phyloP scores from a whole-genome alignment of 768 basidiomycete species.

The Pholiota microspora region DNA sequence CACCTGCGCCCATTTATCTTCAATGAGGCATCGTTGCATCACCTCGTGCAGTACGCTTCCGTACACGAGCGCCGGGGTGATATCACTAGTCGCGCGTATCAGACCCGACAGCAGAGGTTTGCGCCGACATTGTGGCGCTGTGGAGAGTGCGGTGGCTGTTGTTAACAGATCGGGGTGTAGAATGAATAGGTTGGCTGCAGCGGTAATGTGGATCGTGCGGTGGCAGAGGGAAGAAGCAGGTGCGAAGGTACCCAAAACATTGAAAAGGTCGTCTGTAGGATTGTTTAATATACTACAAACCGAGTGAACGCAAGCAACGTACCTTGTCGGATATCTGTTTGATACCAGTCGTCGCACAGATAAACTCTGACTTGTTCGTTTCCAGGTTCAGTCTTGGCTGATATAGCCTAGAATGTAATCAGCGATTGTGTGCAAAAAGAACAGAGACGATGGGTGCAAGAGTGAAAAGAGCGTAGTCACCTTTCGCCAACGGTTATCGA shows the following conservation, averaged over 20 bases:
- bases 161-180: slow-evolving; percentile 91
- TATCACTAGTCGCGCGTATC: slow-evolving; percentile 56
- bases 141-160: slow-evolving; percentile 87
- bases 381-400: slow-evolving; percentile 29
- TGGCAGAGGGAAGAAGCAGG: slow-evolving; percentile 27
- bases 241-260: slow-evolving; percentile 59
- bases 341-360: slow-evolving; percentile 78
- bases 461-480: slow-evolving; percentile 24
- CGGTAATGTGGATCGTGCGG: slow-evolving; percentile 55
- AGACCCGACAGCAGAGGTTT: slow-evolving; percentile 79
- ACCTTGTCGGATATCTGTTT: slow-evolving; percentile 63
- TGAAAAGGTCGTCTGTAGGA: slow-evolving; percentile 70
- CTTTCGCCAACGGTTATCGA: slow-evolving; percentile 36
- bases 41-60: slow-evolving; percentile 94
- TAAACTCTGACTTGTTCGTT: slow-evolving; percentile 47
- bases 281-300: not conserved
- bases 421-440: not conserved
- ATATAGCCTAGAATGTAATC: slow-evolving; percentile 39
- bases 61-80: slow-evolving; percentile 74
- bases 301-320: slow-evolving; percentile 12
- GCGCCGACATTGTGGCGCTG: slow-evolving; percentile 78
- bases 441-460: not conserved
- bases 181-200: slow-evolving; percentile 69
- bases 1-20: slow-evolving; percentile 57
- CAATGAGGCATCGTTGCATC: slow-evolving; percentile 74